Evolutionary conservation across 306 rosid species (phyloP).

Genomic region (Fagus sylvatica): DNA sequence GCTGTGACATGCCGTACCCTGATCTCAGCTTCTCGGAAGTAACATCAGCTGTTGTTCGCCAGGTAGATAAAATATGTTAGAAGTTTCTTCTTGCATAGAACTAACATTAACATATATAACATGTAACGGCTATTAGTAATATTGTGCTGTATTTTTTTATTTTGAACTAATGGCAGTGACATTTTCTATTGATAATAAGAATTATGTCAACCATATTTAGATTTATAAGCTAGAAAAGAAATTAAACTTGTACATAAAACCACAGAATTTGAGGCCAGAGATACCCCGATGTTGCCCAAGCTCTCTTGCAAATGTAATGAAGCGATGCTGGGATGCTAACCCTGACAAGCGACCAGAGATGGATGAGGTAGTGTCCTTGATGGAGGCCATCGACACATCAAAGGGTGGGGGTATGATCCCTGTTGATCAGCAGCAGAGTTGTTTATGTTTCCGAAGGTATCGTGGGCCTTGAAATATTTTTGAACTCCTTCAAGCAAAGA

Average conservation of each 20-base stretch:
- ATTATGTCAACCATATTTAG: neutral
- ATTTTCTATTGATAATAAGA: neutral
- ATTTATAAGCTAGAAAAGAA: constrained; percentile 12
- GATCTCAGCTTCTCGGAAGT: constrained; percentile 98
- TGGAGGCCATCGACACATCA: constrained; percentile 92
- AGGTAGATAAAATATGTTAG: constrained; percentile 47
- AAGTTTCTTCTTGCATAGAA: constrained; percentile 18
- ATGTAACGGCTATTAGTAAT: neutral
- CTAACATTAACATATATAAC: neutral
- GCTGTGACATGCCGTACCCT: constrained; percentile 98
- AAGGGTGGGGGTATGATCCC: constrained; percentile 99
- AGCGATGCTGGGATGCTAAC: constrained; percentile 99
- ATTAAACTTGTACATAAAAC: constrained; percentile 24
- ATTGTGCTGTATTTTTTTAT: neutral
- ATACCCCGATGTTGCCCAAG: constrained; percentile 99
- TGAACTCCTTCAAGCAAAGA: constrained; percentile 27
- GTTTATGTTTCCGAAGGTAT: constrained; percentile 78
- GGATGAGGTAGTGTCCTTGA: constrained; percentile 88
- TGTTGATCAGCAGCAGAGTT: constrained; percentile 77
- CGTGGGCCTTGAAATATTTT: constrained; percentile 77
- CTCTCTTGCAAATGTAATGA: constrained; percentile 93
- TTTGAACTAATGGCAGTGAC: neutral
- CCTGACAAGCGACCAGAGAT: constrained; percentile 95
- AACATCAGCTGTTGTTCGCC: constrained; percentile 91
- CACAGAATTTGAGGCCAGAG: constrained; percentile 96